phyloP scores from a whole-genome alignment of 139 green algal species.

The Auxenochlorella protothecoides region DNA sequence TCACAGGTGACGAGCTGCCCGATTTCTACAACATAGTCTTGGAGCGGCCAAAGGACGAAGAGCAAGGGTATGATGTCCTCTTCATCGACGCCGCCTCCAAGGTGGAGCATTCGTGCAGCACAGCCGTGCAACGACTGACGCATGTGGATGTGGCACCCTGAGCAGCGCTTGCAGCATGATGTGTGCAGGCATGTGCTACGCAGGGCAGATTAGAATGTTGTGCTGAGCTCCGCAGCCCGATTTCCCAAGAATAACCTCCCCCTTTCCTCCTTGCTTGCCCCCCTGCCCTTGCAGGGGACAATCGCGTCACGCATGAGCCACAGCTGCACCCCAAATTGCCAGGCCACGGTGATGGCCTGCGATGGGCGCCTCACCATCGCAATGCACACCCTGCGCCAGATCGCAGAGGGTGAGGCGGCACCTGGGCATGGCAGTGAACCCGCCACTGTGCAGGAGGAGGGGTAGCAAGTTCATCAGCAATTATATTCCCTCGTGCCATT shows the following conservation, averaged over 20 bases:
- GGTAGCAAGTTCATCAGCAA: too few relatives aligned
- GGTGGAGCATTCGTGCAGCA: slow-evolving; percentile 8
- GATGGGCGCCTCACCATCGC: slow-evolving; percentile 74
- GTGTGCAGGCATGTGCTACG: not conserved
- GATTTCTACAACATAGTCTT: slow-evolving; percentile 88
- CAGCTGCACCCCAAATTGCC: slow-evolving; percentile 89
- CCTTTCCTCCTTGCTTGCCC: not conserved
- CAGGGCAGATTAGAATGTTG: not conserved
- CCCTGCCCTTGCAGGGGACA: slow-evolving; percentile 31
- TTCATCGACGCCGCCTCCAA: slow-evolving; percentile 88
- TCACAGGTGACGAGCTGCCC: slow-evolving; percentile 57
- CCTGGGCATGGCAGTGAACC: too few relatives aligned
- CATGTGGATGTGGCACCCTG: too few relatives aligned
- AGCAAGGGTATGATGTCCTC: slow-evolving; percentile 58
- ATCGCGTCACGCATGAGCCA: slow-evolving; percentile 85
- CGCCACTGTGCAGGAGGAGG: too few relatives aligned
- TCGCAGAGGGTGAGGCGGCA: slow-evolving; percentile 15
- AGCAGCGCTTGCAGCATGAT: too few relatives aligned
- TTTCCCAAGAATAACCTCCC: too few relatives aligned
- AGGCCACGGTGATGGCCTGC: slow-evolving; percentile 61
- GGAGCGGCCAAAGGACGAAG: slow-evolving; percentile 44
- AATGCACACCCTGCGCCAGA: slow-evolving; percentile 66
- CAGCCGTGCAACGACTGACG: too few relatives aligned
- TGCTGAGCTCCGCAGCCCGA: too few relatives aligned
- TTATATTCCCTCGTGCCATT: too few relatives aligned